phyloP scores from a whole-genome alignment of 176 grass and related monocot genomes.

The Carex parvula region DNA sequence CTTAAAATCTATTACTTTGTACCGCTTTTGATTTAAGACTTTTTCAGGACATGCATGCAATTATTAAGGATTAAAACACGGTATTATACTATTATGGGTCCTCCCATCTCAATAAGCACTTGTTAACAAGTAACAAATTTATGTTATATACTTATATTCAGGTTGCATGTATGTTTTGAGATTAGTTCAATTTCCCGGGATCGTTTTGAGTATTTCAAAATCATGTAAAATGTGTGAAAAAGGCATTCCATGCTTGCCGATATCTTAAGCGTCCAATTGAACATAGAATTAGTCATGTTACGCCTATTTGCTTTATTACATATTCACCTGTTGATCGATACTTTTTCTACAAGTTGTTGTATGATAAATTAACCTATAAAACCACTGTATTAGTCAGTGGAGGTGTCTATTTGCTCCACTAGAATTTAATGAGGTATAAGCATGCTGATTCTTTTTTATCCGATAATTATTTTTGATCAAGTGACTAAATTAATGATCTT shows the following conservation, averaged over 20 bases:
- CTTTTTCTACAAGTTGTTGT: too few relatives aligned
- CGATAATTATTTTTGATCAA: too few relatives aligned
- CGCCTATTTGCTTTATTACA: too few relatives aligned
- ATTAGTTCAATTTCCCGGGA: background rate
- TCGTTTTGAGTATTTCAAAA: background rate
- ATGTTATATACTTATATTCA: background rate
- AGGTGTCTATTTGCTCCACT: too few relatives aligned
- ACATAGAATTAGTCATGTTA: background rate
- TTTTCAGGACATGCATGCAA: background rate
- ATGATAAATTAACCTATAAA: too few relatives aligned
- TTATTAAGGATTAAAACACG: background rate
- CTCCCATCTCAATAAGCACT: background rate
- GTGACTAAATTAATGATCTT: too few relatives aligned
- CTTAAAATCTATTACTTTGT: too few relatives aligned
- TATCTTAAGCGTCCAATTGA: background rate
- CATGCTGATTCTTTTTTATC: too few relatives aligned
- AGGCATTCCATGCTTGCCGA: background rate
- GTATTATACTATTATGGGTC: background rate
- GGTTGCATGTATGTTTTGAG: background rate
- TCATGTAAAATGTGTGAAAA: constrained; percentile 7
- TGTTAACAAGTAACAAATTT: too few relatives aligned
- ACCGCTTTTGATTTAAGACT: background rate
- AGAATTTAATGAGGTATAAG: too few relatives aligned
- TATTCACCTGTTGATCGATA: too few relatives aligned
- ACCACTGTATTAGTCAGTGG: too few relatives aligned